phyloP scores from a whole-genome alignment of 179 eudicot genomes.

The Beta lomatogona region DNA sequence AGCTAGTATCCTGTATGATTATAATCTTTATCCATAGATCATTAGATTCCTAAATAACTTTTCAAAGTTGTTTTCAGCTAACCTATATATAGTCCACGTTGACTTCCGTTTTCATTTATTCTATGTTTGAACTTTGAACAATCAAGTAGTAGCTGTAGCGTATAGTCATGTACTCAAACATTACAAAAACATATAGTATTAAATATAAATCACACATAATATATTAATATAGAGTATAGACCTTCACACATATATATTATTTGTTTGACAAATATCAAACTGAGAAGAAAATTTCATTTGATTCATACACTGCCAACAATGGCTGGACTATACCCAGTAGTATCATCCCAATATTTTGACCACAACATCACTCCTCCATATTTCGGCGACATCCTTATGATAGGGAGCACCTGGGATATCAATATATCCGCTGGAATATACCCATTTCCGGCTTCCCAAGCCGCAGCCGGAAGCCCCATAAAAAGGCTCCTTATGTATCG shows the following conservation, averaged over 20 bases:
- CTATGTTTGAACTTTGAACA: too few relatives aligned
- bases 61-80: too few relatives aligned
- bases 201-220: background rate
- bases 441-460: slow-evolving; percentile 71
- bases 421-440: slow-evolving; percentile 60
- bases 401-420: slow-evolving; percentile 53
- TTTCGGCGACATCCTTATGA: slow-evolving; percentile 47
- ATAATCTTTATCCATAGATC: too few relatives aligned
- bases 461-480: slow-evolving; percentile 74
- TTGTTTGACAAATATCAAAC: background rate
- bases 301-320: background rate
- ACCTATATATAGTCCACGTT: too few relatives aligned
- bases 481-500: slow-evolving; percentile 46
- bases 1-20: too few relatives aligned
- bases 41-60: too few relatives aligned
- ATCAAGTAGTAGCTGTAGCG: too few relatives aligned
- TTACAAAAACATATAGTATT: too few relatives aligned
- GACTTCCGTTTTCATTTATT: too few relatives aligned
- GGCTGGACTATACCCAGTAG: slow-evolving; percentile 8
- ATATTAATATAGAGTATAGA: background rate
- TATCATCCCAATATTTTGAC: slow-evolving; percentile 72
- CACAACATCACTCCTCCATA: slow-evolving; percentile 92
- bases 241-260: background rate
- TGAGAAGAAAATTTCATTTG: background rate
- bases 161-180: too few relatives aligned